Evolutionary conservation across 78 protist species (phyloP), one percentile per base, ranked within the genome.

Genomic region (Salpingoeca rosetta): DNA sequence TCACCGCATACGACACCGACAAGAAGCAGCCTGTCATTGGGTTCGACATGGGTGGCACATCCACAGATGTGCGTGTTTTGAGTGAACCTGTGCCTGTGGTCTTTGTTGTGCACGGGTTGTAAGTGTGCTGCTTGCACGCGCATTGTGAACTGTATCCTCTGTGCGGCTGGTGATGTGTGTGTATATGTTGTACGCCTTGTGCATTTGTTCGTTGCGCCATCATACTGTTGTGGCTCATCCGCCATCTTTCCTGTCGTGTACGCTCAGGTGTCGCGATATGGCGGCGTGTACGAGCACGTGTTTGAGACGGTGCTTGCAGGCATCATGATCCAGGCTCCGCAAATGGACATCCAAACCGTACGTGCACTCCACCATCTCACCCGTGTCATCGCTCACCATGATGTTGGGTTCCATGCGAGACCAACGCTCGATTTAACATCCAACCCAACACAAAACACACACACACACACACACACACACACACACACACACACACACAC

Each of bases 1-100:
- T 25, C 73, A 89, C 97, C n/a, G 86, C n/a, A 40, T 27, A 41
- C 31, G n/a, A 74, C 2, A 73, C 51, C 44, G 75, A 43, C 84
- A 12, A 27, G 27, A 31, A 37, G 27, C 31, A 31, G 42, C 79
- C 79, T 28, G 79, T 17, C 44, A 75, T 75, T 37, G 79, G 98
- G 35, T 96, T 95, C 56, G 98, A 96, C 93, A 96, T 96, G 98
- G 98, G 98, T 43, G 98, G 98, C 40, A 96, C 98, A 1, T 91
- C 95, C 11, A 96, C 98, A 1, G 98, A 96, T 83, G 98, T 95
- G 11, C 65, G 65, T 51, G 65, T 51, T 7, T n/a, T n/a, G n/a
- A n/a, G n/a, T n/a, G n/a, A n/a, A n/a, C n/a, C n/a, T 17, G 65
- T 17, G 31, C 65, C 65, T 51, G 65, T 51, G 65, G 7, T 51